Evolutionary conservation across 352 stramenopile species (phyloP).

Genomic region (Globisporangium recalcitrans): DNA sequence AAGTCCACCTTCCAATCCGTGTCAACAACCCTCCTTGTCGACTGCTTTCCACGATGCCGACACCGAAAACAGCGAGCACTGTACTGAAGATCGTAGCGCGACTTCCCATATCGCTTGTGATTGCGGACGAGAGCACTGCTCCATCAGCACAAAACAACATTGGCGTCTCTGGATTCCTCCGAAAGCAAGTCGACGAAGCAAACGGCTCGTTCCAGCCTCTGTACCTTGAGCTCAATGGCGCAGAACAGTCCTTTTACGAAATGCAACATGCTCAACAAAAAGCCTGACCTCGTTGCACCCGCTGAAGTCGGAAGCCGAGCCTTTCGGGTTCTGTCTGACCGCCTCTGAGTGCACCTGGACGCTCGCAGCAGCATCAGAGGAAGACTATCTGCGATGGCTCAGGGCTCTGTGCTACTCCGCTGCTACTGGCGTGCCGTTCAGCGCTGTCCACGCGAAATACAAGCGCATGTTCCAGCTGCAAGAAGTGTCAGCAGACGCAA

Average conservation of each 20-base stretch:
- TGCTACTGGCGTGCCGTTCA: background rate
- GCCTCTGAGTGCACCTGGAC: background rate
- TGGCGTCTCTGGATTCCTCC: background rate
- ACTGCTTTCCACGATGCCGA: background rate
- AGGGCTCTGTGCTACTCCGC: background rate
- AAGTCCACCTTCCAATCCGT: background rate
- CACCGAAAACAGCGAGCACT: background rate
- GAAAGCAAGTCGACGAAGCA: background rate
- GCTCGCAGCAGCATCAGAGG: background rate
- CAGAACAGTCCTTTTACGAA: background rate
- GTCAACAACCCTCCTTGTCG: background rate
- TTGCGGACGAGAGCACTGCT: background rate
- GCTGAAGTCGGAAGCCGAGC: background rate
- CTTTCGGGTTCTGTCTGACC: background rate
- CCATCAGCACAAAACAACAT: background rate
- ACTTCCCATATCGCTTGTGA: background rate
- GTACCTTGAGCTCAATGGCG: background rate
- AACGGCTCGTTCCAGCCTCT: background rate
- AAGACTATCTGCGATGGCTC: background rate
- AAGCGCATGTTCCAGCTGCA: background rate
- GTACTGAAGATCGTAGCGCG: background rate
- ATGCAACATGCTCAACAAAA: background rate
- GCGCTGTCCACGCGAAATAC: background rate
- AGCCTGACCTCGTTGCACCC: background rate
- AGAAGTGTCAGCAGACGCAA: background rate